Percentiles rank a stretch among this genome's conserved stretches.
Evolutionary conservation across 495 filamentous ascomycete species (phyloP).

Genomic region (Hypoxylon fragiforme): DNA sequence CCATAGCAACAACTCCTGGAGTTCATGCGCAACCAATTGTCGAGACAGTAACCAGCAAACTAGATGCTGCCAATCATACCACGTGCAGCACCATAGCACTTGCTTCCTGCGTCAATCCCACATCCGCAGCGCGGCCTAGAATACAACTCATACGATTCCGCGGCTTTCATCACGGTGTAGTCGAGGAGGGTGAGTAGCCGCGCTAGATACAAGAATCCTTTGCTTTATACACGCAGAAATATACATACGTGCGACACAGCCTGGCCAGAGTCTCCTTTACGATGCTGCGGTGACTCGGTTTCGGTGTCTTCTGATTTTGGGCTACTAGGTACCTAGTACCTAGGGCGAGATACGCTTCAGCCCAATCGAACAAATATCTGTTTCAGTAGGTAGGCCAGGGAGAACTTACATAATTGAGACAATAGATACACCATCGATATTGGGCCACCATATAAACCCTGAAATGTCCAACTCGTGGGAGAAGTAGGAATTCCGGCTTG

Average conservation of each 20-base stretch:
- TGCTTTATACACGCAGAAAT: too few relatives aligned
- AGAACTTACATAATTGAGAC: slow-evolving; percentile 53
- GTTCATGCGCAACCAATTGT: slow-evolving; percentile 34
- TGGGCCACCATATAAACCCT: slow-evolving; percentile 62
- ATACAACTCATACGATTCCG: slow-evolving; percentile 42
- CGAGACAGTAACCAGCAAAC: slow-evolving; percentile 58
- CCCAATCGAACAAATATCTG: slow-evolving; percentile 52
- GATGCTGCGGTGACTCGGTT: slow-evolving; percentile 53
- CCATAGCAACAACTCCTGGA: too few relatives aligned
- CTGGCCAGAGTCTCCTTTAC: slow-evolving; percentile 58
- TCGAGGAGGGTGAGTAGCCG: slow-evolving; percentile 35
- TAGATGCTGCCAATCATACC: slow-evolving; percentile 67
- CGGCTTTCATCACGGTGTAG: slow-evolving; percentile 41
- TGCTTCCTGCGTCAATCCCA: slow-evolving; percentile 64
- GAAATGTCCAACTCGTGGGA: slow-evolving; percentile 35
- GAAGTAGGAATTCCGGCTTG: slow-evolving; percentile 30
- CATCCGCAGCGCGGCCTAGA: slow-evolving; percentile 31
- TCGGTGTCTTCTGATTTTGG: slow-evolving; percentile 34
- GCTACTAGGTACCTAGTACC: too few relatives aligned
- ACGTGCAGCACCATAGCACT: slow-evolving; percentile 64
- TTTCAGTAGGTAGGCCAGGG: slow-evolving; percentile 50
- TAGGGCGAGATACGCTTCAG: slow-evolving; percentile 49
- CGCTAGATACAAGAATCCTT: slow-evolving; percentile 33
- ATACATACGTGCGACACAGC: too few relatives aligned
- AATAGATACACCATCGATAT: slow-evolving; percentile 64